Evolutionary conservation across 805 yeast species (phyloP).

Genomic region (Grigorovia transvaalensis): DNA sequence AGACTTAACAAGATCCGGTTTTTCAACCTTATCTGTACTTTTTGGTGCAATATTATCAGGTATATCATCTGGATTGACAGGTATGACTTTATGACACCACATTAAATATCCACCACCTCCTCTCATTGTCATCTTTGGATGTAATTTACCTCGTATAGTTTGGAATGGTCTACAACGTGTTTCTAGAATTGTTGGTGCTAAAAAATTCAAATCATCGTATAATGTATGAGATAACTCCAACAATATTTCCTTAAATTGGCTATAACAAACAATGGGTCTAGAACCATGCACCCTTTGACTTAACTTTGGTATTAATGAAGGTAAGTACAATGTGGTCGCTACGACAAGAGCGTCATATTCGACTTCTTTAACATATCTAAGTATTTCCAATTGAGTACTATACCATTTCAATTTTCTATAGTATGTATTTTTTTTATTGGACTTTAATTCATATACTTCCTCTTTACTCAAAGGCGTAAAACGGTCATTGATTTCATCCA

Average conservation of each 20-base stretch:
- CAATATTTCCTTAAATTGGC: constrained; percentile 70
- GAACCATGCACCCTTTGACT: constrained; percentile 70
- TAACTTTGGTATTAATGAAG: constrained; percentile 51
- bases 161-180: constrained; percentile 80
- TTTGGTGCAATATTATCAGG: constrained; percentile 4
- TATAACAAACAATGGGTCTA: constrained; percentile 74
- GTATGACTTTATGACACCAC: constrained; percentile 70
- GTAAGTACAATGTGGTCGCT: constrained; percentile 62
- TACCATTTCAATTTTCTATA: constrained; percentile 49
- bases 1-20: not conserved
- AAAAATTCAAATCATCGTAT: constrained; percentile 52
- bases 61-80: constrained; percentile 27
- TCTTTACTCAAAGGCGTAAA: constrained; percentile 35
- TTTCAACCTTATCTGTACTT: not conserved
- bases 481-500: constrained; percentile 35
- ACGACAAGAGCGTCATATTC: constrained; percentile 68
- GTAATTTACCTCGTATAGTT: constrained; percentile 87
- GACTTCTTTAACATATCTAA: constrained; percentile 40
- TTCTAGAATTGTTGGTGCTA: constrained; percentile 78
- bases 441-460: constrained; percentile 45
- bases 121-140: constrained; percentile 88
- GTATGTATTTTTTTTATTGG: constrained; percentile 55
- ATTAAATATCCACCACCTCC: constrained; percentile 87
- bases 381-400: constrained; percentile 30
- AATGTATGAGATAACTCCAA: constrained; percentile 61